These are phyloP conservation scores for Cladochytrium replicatum DNA, from an alignment of 192 early-diverging fungal species.

Conservation along the genomic window DNA sequence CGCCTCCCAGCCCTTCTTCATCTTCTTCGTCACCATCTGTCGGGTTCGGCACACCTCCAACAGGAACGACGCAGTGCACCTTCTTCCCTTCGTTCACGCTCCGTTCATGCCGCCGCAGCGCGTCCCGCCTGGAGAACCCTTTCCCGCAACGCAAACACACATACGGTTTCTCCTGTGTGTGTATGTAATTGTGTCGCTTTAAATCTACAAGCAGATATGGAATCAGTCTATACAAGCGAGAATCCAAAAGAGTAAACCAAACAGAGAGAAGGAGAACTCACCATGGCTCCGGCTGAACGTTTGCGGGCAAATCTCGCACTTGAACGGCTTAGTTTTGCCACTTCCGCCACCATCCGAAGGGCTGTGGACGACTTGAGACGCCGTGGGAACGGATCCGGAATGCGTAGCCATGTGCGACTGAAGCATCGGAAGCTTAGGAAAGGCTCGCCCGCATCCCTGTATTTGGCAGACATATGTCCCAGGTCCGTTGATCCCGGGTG, in stretches of 20 bases:
- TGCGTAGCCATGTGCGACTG: conserved; percentile 3
- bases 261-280: no score
- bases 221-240: no score
- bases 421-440: neutral
- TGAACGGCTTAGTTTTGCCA: conserved; percentile 22
- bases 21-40: no score
- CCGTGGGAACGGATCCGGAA: neutral
- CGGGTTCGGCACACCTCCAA: no score
- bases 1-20: no score
- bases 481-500: no score
- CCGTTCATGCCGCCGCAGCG: conserved; percentile 37
- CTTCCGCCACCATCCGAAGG: conserved; percentile 3
- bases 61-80: conserved; percentile 39
- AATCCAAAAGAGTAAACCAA: neutral
- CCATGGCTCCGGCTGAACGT: conserved; percentile 29
- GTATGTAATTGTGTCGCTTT: conserved; percentile 44
- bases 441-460: conserved; percentile 3
- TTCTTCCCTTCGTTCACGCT: conserved; percentile 38
- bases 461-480: conserved; percentile 2
- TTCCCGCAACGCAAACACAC: conserved; percentile 32
- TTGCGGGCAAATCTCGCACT: conserved; percentile 30
- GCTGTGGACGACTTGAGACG: conserved; percentile 1
- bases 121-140: conserved; percentile 41
- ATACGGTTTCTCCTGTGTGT: conserved; percentile 38
- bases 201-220: conserved; percentile 22